Evolutionary conservation across 2,329 filamentous ascomycete species (phyloP).

Genomic region (Juglanconis sp.): DNA sequence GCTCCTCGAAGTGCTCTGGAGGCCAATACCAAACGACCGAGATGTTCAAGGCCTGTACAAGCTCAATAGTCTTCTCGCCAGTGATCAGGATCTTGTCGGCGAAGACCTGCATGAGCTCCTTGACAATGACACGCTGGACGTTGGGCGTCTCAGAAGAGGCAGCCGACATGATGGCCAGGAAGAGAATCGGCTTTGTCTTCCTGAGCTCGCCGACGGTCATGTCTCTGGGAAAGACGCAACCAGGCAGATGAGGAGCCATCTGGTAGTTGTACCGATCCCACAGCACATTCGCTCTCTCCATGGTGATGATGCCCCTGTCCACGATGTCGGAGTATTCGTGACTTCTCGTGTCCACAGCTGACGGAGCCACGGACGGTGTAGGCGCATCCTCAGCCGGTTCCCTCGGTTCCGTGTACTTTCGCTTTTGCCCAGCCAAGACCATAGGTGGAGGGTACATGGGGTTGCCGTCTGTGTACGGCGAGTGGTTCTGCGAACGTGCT

Average conservation of each 20-base stretch:
- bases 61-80: constrained; percentile 77
- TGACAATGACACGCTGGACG: constrained; percentile 60
- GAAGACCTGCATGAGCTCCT: constrained; percentile 68
- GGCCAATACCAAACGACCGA: constrained; percentile 82
- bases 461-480: constrained; percentile 5
- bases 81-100: constrained; percentile 71
- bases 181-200: constrained; percentile 60
- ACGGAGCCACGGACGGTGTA: constrained; percentile 5
- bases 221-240: constrained; percentile 55
- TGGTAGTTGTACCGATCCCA: constrained; percentile 57
- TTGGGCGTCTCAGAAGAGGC: constrained; percentile 55
- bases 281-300: constrained; percentile 52
- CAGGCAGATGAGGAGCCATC: constrained; percentile 61
- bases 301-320: constrained; percentile 56
- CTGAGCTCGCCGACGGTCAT: constrained; percentile 55
- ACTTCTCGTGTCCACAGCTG: constrained; percentile 22
- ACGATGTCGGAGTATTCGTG: constrained; percentile 46
- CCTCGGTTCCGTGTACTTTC: constrained; percentile 33
- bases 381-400: constrained; percentile 15
- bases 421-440: constrained; percentile 36
- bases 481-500: constrained; percentile 15
- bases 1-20: constrained; percentile 77
- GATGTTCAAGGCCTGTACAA: constrained; percentile 75
- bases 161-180: constrained; percentile 67
- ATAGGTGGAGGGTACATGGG: constrained; percentile 22